Conservation (phyloP, 2,329 filamentous ascomycete genomes). For the Coniochaeta ligniaria region DNA sequence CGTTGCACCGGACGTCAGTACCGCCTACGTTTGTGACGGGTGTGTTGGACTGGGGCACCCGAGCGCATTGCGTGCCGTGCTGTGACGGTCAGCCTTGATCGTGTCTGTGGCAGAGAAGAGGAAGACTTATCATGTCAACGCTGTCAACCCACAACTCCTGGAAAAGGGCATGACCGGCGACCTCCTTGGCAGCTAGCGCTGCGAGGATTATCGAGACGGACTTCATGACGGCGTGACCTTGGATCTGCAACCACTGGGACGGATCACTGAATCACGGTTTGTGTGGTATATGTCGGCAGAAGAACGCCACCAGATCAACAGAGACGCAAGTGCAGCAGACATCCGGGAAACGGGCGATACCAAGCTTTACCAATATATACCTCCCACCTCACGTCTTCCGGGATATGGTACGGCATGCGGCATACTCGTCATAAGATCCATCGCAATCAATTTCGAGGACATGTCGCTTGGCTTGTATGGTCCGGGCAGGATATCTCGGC, state of each 20-base stretch:
- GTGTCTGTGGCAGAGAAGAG: neutral
- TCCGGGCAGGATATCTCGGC: neutral
- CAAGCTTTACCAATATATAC: neutral
- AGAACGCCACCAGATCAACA: neutral
- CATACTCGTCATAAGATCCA: neutral
- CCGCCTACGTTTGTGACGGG: conserved; percentile 34
- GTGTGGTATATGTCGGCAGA: neutral
- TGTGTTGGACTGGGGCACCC: conserved; percentile 37
- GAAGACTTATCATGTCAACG: conserved; percentile 28
- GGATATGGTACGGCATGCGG: neutral
- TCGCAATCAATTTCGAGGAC: neutral
- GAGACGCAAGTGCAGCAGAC: neutral
- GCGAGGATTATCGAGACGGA: conserved; percentile 20
- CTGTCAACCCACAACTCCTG: conserved; percentile 42
- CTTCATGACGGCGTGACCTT: conserved; percentile 24
- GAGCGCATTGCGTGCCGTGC: conserved; percentile 31
- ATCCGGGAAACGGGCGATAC: neutral
- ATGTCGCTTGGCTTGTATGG: neutral
- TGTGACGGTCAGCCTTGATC: neutral
- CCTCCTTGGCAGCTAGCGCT: conserved; percentile 26
- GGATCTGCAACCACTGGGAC: neutral
- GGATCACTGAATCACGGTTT: neutral
- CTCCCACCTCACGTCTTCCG: neutral
- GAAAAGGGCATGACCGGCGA: conserved; percentile 40
- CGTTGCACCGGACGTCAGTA: conserved; percentile 34